Evolutionary conservation across 2,329 filamentous ascomycete species (phyloP).

Genomic region (Elsinoe batatas): DNA sequence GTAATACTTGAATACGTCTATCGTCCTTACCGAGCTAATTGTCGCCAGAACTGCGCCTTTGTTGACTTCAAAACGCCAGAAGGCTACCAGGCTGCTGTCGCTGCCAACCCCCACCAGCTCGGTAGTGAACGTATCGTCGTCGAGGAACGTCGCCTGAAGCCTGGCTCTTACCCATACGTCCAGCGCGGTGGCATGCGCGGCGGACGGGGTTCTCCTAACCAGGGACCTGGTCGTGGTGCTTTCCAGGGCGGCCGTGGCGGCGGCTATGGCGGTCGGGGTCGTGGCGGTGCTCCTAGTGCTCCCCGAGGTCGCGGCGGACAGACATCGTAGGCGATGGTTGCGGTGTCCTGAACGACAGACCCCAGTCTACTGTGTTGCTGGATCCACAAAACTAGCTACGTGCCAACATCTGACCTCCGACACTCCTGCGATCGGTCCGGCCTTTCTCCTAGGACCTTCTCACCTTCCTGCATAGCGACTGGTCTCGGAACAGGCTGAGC

Average conservation of each 20-base stretch:
- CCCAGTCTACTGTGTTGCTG: neutral
- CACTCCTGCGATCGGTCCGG: neutral
- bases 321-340: constrained; percentile 15
- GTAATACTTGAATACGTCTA: constrained; percentile 40
- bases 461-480: constrained; percentile 8
- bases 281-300: constrained; percentile 26
- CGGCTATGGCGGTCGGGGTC: constrained; percentile 31
- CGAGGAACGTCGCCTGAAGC: constrained; percentile 68
- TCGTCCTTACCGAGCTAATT: neutral
- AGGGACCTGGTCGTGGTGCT: constrained; percentile 58
- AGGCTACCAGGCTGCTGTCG: constrained; percentile 72
- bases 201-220: constrained; percentile 24
- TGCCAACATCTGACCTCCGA: neutral
- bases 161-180: constrained; percentile 28
- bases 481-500: constrained; percentile 7
- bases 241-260: constrained; percentile 62
- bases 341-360: neutral
- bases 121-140: constrained; percentile 75
- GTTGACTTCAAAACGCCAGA: constrained; percentile 79
- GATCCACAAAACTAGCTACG: neutral
- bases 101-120: constrained; percentile 76
- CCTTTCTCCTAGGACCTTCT: neutral
- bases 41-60: constrained; percentile 78
- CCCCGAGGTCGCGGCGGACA: constrained; percentile 22
- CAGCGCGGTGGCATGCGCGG: constrained; percentile 31